A percentile compares a stretch with the other conserved stretches of the same genome.
phyloP scores from a whole-genome alignment of 176 grass and related monocot species.

The Carex pumila region DNA sequence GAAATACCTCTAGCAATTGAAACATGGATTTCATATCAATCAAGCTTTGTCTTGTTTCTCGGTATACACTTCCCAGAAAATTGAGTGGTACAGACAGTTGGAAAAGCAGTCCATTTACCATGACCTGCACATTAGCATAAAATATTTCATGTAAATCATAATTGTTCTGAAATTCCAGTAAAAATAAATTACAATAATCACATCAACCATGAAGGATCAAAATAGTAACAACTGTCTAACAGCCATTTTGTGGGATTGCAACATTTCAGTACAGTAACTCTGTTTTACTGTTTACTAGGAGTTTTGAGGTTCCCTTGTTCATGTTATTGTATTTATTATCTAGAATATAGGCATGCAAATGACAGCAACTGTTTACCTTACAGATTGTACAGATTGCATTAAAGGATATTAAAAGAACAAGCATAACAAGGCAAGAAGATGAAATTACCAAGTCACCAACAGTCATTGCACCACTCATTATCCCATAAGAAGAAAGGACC shows the following conservation, averaged over 20 bases:
- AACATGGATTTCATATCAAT: slow-evolving; percentile 99
- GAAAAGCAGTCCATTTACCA: slow-evolving; percentile 99
- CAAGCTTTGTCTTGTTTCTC: slow-evolving; percentile 96
- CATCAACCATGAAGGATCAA: neutral
- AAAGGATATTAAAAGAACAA: neutral
- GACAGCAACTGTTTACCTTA: neutral
- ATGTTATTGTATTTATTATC: neutral
- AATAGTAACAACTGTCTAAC: neutral
- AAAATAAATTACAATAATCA: slow-evolving; percentile 11
- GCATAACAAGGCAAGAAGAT: neutral
- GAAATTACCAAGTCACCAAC: slow-evolving; percentile 92
- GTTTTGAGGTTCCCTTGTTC: neutral
- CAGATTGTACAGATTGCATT: neutral
- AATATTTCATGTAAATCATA: slow-evolving; percentile 24
- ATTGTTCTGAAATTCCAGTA: neutral
- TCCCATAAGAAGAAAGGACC: slow-evolving; percentile 95
- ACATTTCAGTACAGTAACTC: neutral
- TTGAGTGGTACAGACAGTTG: slow-evolving; percentile 94
- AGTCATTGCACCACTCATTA: slow-evolving; percentile 94
- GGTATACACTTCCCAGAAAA: slow-evolving; percentile 97
- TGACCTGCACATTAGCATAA: slow-evolving; percentile 53
- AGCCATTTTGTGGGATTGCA: neutral
- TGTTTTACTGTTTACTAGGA: neutral
- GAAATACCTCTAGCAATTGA: slow-evolving; percentile 86
- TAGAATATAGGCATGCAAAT: neutral